Conservation (phyloP, 106 monocot species). For the Platanthera zijinensis region DNA sequence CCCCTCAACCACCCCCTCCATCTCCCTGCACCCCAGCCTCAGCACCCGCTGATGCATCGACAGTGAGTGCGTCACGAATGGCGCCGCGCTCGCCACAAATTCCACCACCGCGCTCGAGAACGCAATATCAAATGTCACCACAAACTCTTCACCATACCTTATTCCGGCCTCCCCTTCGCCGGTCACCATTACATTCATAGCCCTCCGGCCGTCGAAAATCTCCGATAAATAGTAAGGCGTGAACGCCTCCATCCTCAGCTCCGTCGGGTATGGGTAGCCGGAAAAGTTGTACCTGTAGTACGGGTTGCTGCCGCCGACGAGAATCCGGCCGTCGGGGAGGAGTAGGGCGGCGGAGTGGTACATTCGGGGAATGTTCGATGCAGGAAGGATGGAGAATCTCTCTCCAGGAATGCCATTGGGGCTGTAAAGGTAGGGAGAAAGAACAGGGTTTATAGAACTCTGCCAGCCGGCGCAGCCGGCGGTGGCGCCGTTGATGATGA, state of each 20-base stretch:
- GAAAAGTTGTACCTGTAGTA: conserved; percentile 25
- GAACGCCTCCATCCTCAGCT: conserved; percentile 58
- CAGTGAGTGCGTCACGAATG: conserved; percentile 51
- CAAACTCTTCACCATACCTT: conserved; percentile 33
- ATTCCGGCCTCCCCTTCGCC: neutral
- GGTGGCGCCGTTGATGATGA: conserved; percentile 50
- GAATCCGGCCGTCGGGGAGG: conserved; percentile 35
- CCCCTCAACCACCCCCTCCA: conserved; percentile 1
- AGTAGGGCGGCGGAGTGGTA: conserved; percentile 49
- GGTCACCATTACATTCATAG: conserved; percentile 13
- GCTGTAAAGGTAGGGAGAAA: conserved; percentile 30
- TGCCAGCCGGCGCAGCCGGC: conserved; percentile 47
- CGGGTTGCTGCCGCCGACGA: conserved; percentile 59
- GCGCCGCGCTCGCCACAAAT: conserved; percentile 34
- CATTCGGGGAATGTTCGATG: conserved; percentile 31
- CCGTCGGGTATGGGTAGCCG: conserved; percentile 30
- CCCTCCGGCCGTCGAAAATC: conserved; percentile 13
- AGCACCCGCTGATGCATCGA: conserved; percentile 65
- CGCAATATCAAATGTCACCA: conserved; percentile 14
- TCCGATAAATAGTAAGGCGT: conserved; percentile 28
- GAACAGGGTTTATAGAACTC: conserved; percentile 17
- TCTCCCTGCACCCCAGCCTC: conserved; percentile 12
- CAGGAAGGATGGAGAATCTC: conserved; percentile 21
- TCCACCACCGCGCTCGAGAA: neutral
- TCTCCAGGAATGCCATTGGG: conserved; percentile 1